These are phyloP conservation scores for Mortierella sp. DNA, from an alignment of 371 early-diverging fungal genomes.

Conservation along the genomic window DNA sequence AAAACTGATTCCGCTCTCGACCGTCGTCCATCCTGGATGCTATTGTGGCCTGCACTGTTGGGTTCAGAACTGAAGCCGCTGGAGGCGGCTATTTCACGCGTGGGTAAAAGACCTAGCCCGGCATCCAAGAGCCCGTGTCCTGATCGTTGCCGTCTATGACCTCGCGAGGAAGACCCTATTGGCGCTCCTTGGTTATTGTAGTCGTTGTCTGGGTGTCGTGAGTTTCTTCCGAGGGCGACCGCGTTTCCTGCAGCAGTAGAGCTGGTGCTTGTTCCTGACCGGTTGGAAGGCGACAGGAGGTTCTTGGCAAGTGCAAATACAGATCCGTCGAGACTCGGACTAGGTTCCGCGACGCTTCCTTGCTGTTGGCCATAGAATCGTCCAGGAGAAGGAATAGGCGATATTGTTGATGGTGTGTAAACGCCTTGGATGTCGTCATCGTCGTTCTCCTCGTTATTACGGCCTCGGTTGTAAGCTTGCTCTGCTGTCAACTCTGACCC, in stretches of 20 bases:
- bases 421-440: constrained; percentile 31
- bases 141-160: constrained; percentile 42
- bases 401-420: constrained; percentile 57
- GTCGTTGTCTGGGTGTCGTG: constrained; percentile 23
- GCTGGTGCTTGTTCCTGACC: constrained; percentile 4
- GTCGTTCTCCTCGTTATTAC: constrained; percentile 15
- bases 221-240: constrained; percentile 18
- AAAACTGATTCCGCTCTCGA: constrained; percentile 52
- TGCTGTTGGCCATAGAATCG: constrained; percentile 35
- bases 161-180: constrained; percentile 14
- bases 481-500: constrained; percentile 8
- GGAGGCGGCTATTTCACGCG: constrained; percentile 27
- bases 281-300: constrained; percentile 39
- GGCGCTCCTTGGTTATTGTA: not conserved
- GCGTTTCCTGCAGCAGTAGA: not conserved
- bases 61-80: constrained; percentile 37
- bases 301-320: constrained; percentile 40
- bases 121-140: constrained; percentile 45
- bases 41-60: constrained; percentile 43
- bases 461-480: constrained; percentile 7
- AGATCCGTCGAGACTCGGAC: constrained; percentile 40
- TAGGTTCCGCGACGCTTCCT: constrained; percentile 26
- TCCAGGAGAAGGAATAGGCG: constrained; percentile 55
- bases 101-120: constrained; percentile 20
- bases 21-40: constrained; percentile 36